Evolutionary conservation across 225 moss, liverwort and hornwort species (phyloP), one percentile per base, ranked within the genome.

Genomic region (Bryum argenteum): DNA sequence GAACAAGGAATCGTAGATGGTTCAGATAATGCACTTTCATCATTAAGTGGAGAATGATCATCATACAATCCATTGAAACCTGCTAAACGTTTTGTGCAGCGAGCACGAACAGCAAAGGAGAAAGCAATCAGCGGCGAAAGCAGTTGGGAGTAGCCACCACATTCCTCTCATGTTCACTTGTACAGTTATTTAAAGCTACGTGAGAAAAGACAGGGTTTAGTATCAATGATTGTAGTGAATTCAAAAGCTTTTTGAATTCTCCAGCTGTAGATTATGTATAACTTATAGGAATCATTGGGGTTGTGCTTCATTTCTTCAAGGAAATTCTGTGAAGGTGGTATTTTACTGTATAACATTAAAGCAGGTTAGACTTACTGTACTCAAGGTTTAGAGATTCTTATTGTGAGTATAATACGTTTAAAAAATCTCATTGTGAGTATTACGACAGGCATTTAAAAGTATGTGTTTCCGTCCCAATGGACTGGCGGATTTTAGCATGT

Each of bases 221-320:
- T 69, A 63, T 51, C 71, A 67, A 71, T 74, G 63, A 17, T 61
- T 62, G 8, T 55, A 65, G 39, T 48, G 60, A 42, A 59, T 75
- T 77, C 71, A 78, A 84, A 54, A 50, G 67, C 64, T n/a, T 62
- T 68, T 75, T 67, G 71, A 81, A 78, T 71, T 70, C 59, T 45
- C 33, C 53, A 9, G 54, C 61, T 80, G 45, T 51, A 75, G 52
- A 56, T 15, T 15, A 15, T 54, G 44, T 40, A 41, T 38, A n/a
- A 70, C 37, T 37, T 56, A 9, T 61, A 56, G 54, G 48, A 48
- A 69, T 65, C 65, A 65, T 50, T 73, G 79, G 68, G 78, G 67
- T 47, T 78, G 78, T 82, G 75, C 75, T 5, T 57, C 61, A 47
- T 66, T 67, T 78, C 71, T 82, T 78, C 77, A 81, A 59, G 69